A percentile compares a stretch with the other conserved stretches of the same genome.
Evolutionary conservation across 176 grass and related monocot genomes (phyloP).

Genomic region (Oryza punctata): DNA sequence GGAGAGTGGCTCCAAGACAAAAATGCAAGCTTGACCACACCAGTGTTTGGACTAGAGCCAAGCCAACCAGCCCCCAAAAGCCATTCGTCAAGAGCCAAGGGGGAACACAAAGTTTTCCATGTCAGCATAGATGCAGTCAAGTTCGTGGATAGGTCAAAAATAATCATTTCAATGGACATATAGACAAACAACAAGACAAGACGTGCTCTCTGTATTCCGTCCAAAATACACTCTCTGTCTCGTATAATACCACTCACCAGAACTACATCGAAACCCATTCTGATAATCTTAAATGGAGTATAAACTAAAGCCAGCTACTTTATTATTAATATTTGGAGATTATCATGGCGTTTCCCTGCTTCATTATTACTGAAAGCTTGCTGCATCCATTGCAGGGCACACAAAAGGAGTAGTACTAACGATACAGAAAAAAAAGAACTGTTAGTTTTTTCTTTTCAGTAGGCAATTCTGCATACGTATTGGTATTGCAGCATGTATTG

Average conservation of each 20-base stretch:
- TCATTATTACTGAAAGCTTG: background rate
- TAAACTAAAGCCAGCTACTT: background rate
- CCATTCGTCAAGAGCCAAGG: background rate
- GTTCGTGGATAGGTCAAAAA: slow-evolving; percentile 1
- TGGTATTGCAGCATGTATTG: background rate
- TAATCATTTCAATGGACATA: background rate
- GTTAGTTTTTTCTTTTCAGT: background rate
- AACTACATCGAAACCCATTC: background rate
- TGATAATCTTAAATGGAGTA: background rate
- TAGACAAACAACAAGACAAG: background rate
- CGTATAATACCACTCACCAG: background rate
- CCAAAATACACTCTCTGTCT: background rate
- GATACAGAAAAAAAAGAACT: background rate
- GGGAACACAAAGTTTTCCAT: slow-evolving; percentile 5
- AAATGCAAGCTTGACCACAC: background rate
- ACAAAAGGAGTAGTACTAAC: background rate
- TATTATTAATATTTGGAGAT: background rate
- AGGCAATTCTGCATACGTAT: background rate
- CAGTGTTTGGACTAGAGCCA: background rate
- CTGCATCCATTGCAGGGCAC: background rate
- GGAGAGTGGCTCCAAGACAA: background rate
- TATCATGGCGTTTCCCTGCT: background rate
- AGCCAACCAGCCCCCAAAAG: background rate
- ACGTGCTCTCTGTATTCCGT: background rate
- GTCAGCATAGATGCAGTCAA: background rate